Percentiles rank a stretch among this genome's conserved stretches.
These are phyloP conservation scores for Trichoderma cornu-damae DNA, from an alignment of 2,329 filamentous ascomycete genomes.

Conservation along the genomic window DNA sequence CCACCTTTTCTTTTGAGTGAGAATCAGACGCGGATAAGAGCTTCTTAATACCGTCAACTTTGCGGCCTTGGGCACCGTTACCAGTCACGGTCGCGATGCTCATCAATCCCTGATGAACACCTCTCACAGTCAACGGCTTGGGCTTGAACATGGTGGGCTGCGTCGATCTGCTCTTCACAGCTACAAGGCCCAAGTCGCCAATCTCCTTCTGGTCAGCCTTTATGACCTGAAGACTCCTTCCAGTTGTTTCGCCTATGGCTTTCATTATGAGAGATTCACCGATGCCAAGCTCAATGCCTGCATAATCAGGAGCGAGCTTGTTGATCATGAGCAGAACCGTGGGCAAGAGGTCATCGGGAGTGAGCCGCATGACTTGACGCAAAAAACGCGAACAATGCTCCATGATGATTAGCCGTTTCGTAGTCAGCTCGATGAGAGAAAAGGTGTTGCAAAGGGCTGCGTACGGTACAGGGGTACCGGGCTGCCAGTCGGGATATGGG, in stretches of 20 bases:
- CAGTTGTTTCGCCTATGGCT: slow-evolving; percentile 90
- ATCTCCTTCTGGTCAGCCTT: slow-evolving; percentile 96
- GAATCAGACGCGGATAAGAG: slow-evolving; percentile 86
- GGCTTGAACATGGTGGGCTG: slow-evolving; percentile 99
- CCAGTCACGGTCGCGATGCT: slow-evolving; percentile 82
- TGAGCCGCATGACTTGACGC: slow-evolving; percentile 87
- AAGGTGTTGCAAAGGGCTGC: slow-evolving; percentile 92
- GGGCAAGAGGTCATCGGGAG: slow-evolving; percentile 78
- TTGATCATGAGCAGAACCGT: slow-evolving; percentile 96
- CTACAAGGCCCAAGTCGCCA: slow-evolving; percentile 88
- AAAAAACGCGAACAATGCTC: slow-evolving; percentile 88
- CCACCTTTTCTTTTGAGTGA: slow-evolving; percentile 67
- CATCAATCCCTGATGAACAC: slow-evolving; percentile 83
- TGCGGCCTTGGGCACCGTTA: slow-evolving; percentile 80
- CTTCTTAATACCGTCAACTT: slow-evolving; percentile 94
- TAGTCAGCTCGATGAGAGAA: slow-evolving; percentile 89
- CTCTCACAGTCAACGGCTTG: slow-evolving; percentile 78
- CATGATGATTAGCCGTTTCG: slow-evolving; percentile 81
- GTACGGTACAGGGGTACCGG: slow-evolving; percentile 84
- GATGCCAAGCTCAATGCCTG: slow-evolving; percentile 95
- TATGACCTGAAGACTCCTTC: slow-evolving; percentile 80
- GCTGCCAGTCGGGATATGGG: slow-evolving; percentile 92
- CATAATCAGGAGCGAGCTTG: slow-evolving; percentile 93
- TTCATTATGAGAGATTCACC: slow-evolving; percentile 99
- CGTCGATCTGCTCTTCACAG: slow-evolving; percentile 89